A percentile compares a stretch with the other conserved stretches of the same genome.
Evolutionary conservation across 768 basidiomycete genomes (phyloP).

Genomic region (Thelephora aurantiotincta): DNA sequence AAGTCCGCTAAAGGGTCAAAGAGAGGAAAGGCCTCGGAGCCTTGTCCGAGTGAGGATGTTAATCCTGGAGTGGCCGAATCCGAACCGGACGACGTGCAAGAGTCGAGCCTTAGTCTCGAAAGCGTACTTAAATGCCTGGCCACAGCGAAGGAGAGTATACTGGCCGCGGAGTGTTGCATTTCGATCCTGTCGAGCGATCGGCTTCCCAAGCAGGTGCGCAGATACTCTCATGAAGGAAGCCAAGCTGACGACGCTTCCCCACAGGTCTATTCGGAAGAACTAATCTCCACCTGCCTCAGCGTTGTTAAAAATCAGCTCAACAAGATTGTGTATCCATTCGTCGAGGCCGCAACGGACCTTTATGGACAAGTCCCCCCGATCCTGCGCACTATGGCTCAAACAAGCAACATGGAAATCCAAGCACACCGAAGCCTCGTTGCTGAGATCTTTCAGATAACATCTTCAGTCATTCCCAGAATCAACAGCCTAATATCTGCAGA

Average conservation of each 20-base stretch:
- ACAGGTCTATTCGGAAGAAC: constrained; percentile 88
- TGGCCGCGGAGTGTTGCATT: constrained; percentile 77
- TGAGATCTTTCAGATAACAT: constrained; percentile 62
- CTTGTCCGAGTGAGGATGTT: constrained; percentile 18
- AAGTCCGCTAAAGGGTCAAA: constrained; percentile 22
- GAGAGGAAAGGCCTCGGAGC: constrained; percentile 23
- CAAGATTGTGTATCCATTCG: constrained; percentile 72
- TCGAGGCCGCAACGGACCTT: constrained; percentile 47
- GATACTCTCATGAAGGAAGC: background rate
- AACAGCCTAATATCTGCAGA: constrained; percentile 62
- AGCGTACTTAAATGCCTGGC: constrained; percentile 39
- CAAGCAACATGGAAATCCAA: constrained; percentile 17
- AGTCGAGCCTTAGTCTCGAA: constrained; percentile 25
- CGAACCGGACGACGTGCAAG: constrained; percentile 16
- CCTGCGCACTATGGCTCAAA: constrained; percentile 36
- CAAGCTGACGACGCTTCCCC: background rate
- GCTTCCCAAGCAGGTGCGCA: constrained; percentile 70
- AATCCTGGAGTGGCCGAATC: constrained; percentile 8
- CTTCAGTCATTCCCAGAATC: constrained; percentile 60
- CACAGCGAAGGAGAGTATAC: constrained; percentile 53
- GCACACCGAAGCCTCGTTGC: constrained; percentile 35
- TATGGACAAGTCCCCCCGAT: constrained; percentile 29
- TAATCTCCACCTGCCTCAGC: constrained; percentile 66
- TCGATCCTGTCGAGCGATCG: constrained; percentile 66
- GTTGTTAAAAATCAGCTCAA: constrained; percentile 72